Base-by-base conservation (phyloP, 257 asterid genomes). In the Anisodus tanguticus region DNA sequence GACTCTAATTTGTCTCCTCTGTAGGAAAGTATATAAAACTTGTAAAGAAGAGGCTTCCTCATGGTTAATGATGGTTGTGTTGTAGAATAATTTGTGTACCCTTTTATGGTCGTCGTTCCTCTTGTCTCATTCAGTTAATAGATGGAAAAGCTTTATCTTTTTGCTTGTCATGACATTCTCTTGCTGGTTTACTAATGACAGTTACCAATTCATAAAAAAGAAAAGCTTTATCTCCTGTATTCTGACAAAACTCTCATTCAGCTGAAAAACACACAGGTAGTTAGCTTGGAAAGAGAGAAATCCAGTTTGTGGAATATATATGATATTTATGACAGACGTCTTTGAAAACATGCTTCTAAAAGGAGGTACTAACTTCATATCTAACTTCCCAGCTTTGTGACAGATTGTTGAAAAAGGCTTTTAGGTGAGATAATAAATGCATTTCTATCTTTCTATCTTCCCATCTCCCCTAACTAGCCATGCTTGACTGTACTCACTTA, bases 241-340 rank as follows among this genome's bases (percentile, higher is more conserved):
- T 74, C 59, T 22, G 13, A 12, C 12, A 76, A 3, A 51, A 76
- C 62, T 76, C 41, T 72, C 22, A 76, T 76, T 76, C 47, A 51
- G 63, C 63, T 76, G 59, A 49, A 49, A 45, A 72, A 45, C 10
- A 10, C 58, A 9, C 39, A n/a, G 80, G 37, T 72, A 72, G 37
- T 72, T 47, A 45, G 80, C 59, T 72, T 72, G 43, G 45, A 76
- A 76, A 76, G 81, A 76, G 81, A 49, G 63, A 51, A 49, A 49
- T 76, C 45, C 81, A 22, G 58, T 49, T 49, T 76, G 22, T 76
- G n/a, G 45, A 76, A 22, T 51, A 76, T 76, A 26, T 51, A 53
- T 76, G 81, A 31, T 51, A 51, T 53, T 76, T 51, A 45, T 76
- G 81, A 76, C 63, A 51, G 60, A 3, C 26, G 12, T 26, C 11